phyloP scores from a whole-genome alignment of 148 eudicot species.

The Vaccinium vitisidaea region DNA sequence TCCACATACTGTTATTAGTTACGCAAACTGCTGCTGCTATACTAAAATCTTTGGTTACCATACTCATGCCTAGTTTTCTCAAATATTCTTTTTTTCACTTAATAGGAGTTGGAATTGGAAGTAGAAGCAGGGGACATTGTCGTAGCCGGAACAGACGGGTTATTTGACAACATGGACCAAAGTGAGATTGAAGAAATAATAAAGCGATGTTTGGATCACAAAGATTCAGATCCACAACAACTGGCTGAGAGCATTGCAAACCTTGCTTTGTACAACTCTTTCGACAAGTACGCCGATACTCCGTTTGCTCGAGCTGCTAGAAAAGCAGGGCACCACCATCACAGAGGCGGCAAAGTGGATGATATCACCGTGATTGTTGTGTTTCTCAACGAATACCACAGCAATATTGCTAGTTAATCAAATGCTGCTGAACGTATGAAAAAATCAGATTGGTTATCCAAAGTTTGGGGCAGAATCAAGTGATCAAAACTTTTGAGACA shows the following conservation, averaged over 20 bases:
- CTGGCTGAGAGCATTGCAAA: background rate
- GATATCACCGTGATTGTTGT: conserved; percentile 9
- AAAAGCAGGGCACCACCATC: background rate
- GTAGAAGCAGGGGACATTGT: background rate
- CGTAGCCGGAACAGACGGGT: background rate
- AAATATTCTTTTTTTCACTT: background rate
- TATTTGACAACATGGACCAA: background rate
- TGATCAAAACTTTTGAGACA: too few relatives aligned
- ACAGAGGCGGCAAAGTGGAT: conserved; percentile 14
- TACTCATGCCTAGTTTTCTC: background rate
- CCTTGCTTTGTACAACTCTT: conserved; percentile 9
- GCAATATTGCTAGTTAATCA: too few relatives aligned
- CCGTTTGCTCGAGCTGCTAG: background rate
- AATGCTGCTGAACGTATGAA: too few relatives aligned
- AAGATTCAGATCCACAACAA: background rate
- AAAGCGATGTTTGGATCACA: background rate
- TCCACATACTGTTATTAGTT: too few relatives aligned
- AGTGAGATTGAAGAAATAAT: background rate
- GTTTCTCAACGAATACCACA: background rate
- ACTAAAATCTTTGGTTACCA: background rate
- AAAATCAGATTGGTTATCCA: too few relatives aligned
- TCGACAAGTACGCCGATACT: background rate
- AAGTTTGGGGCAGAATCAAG: too few relatives aligned
- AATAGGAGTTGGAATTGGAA: background rate
- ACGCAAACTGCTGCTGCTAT: too few relatives aligned